A percentile compares a stretch with the other conserved stretches of the same genome.
Conservation (phyloP, 2,329 filamentous ascomycete species). For the Zalaria sp. region DNA sequence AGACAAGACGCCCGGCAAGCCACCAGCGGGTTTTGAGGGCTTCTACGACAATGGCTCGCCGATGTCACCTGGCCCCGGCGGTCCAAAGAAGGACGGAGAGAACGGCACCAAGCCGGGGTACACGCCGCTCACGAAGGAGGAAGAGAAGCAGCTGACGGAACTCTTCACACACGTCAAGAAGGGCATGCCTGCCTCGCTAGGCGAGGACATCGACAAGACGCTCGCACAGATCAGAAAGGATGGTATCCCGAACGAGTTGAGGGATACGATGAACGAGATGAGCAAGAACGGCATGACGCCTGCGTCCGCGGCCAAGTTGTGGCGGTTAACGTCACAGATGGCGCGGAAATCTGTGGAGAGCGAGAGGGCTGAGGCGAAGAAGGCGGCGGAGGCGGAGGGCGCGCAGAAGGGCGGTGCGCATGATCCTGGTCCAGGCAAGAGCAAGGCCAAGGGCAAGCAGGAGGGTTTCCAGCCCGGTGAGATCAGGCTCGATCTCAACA, state of each 20-base stretch:
- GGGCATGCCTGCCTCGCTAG: constrained; percentile 48
- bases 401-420: constrained; percentile 30
- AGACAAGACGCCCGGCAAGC: constrained; percentile 19
- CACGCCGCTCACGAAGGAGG: constrained; percentile 37
- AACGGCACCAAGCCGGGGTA: constrained; percentile 21
- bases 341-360: constrained; percentile 36
- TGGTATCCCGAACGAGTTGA: constrained; percentile 56
- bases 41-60: constrained; percentile 29
- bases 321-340: constrained; percentile 42
- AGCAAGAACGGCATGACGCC: constrained; percentile 39
- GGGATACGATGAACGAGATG: constrained; percentile 45
- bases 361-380: constrained; percentile 16
- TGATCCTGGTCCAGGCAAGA: constrained; percentile 28
- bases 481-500: constrained; percentile 41
- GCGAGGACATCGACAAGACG: constrained; percentile 42
- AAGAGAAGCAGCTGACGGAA: constrained; percentile 44
- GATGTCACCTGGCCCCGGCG: constrained; percentile 19
- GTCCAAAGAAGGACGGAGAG: constrained; percentile 19
- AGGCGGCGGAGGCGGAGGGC: constrained; percentile 9
- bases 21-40: constrained; percentile 30
- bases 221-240: constrained; percentile 49
- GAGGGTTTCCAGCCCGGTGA: constrained; percentile 24
- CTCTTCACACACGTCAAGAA: constrained; percentile 42
- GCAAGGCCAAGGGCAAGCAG: constrained; percentile 21
- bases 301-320: constrained; percentile 49